A percentile compares a stretch with the other conserved stretches of the same genome.
Conservation (phyloP, 1,139 yeast genomes). For the Pichia sp. region DNA sequence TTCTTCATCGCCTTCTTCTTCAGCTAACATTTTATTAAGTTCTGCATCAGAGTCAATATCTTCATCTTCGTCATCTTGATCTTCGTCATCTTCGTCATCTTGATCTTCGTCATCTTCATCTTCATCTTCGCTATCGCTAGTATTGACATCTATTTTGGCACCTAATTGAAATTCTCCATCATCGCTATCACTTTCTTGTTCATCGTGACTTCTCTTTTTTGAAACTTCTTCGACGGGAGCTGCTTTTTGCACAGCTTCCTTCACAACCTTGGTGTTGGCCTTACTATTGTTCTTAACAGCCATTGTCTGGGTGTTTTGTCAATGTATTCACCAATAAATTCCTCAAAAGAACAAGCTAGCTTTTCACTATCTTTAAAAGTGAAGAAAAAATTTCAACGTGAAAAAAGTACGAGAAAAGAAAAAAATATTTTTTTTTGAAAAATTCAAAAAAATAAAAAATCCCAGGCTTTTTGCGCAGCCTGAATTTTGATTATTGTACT, state of each 20-base stretch:
- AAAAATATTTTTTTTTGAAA: too few relatives aligned
- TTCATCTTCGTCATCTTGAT: conserved; percentile 32
- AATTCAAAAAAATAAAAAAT: too few relatives aligned
- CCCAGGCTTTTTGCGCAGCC: too few relatives aligned
- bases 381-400: neutral
- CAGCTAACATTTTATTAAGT: conserved; percentile 18
- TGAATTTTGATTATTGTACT: too few relatives aligned
- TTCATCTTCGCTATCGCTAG: conserved; percentile 29
- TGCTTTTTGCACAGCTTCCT: neutral
- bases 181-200: conserved; percentile 14
- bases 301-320: neutral
- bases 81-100: too few relatives aligned
- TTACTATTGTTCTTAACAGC: neutral
- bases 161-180: conserved; percentile 30
- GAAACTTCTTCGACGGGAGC: neutral
- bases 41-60: conserved; percentile 38
- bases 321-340: too few relatives aligned
- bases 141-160: conserved; percentile 38
- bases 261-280: neutral
- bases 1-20: conserved; percentile 33
- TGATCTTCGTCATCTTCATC: too few relatives aligned
- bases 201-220: conserved; percentile 18
- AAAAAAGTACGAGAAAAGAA: too few relatives aligned
- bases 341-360: too few relatives aligned
- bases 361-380: too few relatives aligned